Base-by-base conservation (phyloP, 768 basidiomycete species). In the Melanogaster broomeanus region DNA sequence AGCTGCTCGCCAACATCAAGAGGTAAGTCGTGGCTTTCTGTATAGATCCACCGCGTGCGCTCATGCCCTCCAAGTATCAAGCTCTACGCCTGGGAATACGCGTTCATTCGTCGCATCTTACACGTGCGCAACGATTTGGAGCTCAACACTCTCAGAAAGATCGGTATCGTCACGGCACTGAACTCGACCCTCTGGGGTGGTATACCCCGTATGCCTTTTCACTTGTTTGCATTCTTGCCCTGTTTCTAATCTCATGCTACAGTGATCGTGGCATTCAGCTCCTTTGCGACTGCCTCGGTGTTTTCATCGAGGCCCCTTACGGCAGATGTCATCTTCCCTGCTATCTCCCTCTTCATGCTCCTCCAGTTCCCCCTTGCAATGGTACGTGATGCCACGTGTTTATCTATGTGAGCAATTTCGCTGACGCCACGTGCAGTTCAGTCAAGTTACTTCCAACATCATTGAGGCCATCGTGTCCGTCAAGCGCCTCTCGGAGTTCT, bases 51-150 rank as follows among this genome's bases (percentile, higher is more conserved):
- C 12, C 15, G n/a, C 4, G 2, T 3, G 13, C 11, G 30, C 50
- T 45, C 33, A 59, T 37, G 5, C n/a, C n/a, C 22, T 3, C n/a
- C 11, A 52, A 90, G 89, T 56, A 91, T 94, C 66, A 93, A 94
- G 64, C 72, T 94, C 4, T 96, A 96, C 68, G 91, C 90, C 3
- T 98, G 96, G 96, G 96, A 98, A 71, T 82, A 87, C 60, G 87
- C 90, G 4, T 98, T 98, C 63, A 79, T 90, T 25, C 77, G 85
- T 44, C 85, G 84, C 49, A 79, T 98, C 27, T 70, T 86, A n/a
- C 76, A 82, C 19, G 88, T 94, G 3, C 77, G 93, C 38, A 93
- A 95, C 63, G 81, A 90, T 50, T 74, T 84, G 57, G 94, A 96
- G 65, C 66, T 98, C 42, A 83, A 76, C 55, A 85, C 90, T 82